Evolutionary conservation across 2,329 filamentous ascomycete genomes (phyloP).

Genomic region (Leptographium wingfieldii): DNA sequence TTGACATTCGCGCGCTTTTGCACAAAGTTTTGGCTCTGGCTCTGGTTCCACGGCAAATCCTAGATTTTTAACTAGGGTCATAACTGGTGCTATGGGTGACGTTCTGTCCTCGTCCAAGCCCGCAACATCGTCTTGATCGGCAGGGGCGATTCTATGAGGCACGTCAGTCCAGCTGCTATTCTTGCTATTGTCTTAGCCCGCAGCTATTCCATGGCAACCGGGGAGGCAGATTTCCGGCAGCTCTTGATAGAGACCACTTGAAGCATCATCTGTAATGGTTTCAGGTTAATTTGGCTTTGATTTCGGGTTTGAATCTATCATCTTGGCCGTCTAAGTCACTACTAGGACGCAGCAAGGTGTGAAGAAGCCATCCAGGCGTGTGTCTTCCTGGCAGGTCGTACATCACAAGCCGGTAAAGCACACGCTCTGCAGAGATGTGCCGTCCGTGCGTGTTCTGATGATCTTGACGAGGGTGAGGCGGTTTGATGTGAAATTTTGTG

Average conservation of each 20-base stretch:
- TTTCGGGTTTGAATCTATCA: neutral
- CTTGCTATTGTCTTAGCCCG: no score
- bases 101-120: constrained; percentile 3
- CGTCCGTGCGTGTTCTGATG: neutral
- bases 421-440: neutral
- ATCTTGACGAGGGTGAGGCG: neutral
- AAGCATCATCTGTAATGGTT: no score
- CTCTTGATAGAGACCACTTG: no score
- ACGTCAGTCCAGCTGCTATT: no score
- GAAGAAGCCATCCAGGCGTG: no score
- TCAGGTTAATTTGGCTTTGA: neutral
- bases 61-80: constrained; percentile 8
- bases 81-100: constrained; percentile 9
- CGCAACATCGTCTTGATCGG: neutral
- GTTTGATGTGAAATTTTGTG: neutral
- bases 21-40: neutral
- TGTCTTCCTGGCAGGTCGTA: neutral
- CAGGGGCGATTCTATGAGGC: neutral
- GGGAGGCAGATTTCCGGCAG: no score
- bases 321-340: neutral
- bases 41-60: constrained; percentile 6
- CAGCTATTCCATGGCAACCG: no score
- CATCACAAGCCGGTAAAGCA: neutral
- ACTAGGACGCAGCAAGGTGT: no score
- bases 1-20: neutral